Percentiles rank a stretch among this genome's conserved stretches.
Evolutionary conservation across 805 yeast genomes (phyloP).

Genomic region (Ascoidea rubescens): DNA sequence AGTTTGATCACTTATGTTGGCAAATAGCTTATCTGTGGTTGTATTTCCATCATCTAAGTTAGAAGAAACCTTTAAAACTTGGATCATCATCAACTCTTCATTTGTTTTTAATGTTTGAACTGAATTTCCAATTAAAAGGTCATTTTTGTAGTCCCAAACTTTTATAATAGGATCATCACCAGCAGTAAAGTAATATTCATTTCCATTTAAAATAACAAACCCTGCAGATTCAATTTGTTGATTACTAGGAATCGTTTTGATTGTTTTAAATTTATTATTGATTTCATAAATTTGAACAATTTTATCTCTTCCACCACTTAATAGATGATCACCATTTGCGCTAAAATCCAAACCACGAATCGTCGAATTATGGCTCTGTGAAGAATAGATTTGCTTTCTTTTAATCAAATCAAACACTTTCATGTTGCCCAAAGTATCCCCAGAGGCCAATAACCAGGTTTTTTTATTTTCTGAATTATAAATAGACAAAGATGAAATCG

Average conservation of each 20-base stretch:
- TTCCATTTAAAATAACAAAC: constrained; percentile 24
- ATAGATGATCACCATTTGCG: constrained; percentile 34
- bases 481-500: constrained; percentile 51
- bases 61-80: not conserved
- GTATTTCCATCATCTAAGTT: constrained; percentile 13
- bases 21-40: constrained; percentile 23
- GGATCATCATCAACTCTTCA: constrained; percentile 61
- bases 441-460: constrained; percentile 68
- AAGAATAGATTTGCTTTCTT: constrained; percentile 50
- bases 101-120: constrained; percentile 36
- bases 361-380: constrained; percentile 69
- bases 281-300: constrained; percentile 48
- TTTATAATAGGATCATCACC: constrained; percentile 65
- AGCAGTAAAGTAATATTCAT: constrained; percentile 45
- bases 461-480: constrained; percentile 20
- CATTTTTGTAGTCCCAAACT: constrained; percentile 44
- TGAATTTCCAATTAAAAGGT: constrained; percentile 26
- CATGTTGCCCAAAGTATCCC: constrained; percentile 44
- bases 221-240: constrained; percentile 67
- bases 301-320: constrained; percentile 87
- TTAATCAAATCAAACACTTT: constrained; percentile 54
- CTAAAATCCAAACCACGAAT: constrained; percentile 73
- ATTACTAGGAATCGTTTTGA: constrained; percentile 55
- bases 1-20: constrained; percentile 79
- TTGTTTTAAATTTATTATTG: constrained; percentile 34